These are phyloP conservation scores for Chlamydomonas eustigma DNA, from an alignment of 139 green algal genomes.

Conservation along the genomic window DNA sequence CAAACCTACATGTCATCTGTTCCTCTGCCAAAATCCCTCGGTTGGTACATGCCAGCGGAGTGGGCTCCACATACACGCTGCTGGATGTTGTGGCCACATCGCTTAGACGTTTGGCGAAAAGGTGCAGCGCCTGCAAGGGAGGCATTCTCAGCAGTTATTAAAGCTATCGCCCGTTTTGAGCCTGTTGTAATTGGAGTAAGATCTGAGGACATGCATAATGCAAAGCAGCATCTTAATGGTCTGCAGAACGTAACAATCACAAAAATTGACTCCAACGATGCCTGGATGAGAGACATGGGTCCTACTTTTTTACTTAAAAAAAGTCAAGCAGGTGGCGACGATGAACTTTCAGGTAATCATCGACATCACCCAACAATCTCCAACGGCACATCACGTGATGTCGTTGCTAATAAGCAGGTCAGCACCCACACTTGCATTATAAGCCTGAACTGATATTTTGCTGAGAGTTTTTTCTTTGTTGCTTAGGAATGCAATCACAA, in stretches of 20 bases:
- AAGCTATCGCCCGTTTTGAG: not conserved
- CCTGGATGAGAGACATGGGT: not conserved
- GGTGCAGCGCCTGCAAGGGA: not conserved
- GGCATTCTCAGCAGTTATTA: not conserved
- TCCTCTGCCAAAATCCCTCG: too few species aligned
- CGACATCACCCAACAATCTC: too few species aligned
- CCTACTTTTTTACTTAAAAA: not conserved
- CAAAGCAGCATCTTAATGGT: not conserved
- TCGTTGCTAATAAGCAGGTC: too few species aligned
- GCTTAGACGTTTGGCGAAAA: not conserved
- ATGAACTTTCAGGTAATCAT: not conserved
- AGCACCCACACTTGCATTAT: too few species aligned
- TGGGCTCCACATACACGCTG: not conserved
- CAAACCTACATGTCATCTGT: too few species aligned
- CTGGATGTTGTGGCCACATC: not conserved
- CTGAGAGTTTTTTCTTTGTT: too few species aligned
- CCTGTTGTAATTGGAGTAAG: not conserved
- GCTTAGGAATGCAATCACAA: too few species aligned
- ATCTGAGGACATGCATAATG: not conserved
- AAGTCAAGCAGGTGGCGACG: not conserved
- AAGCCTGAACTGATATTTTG: too few species aligned
- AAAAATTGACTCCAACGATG: not conserved
- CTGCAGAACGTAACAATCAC: not conserved
- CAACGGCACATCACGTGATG: too few species aligned
- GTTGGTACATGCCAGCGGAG: not conserved